Percentiles rank a stretch among this genome's conserved stretches.
Evolutionary conservation across 1,284 basidiomycete genomes (phyloP).

Genomic region (Cutaneotrichosporon sp.): DNA sequence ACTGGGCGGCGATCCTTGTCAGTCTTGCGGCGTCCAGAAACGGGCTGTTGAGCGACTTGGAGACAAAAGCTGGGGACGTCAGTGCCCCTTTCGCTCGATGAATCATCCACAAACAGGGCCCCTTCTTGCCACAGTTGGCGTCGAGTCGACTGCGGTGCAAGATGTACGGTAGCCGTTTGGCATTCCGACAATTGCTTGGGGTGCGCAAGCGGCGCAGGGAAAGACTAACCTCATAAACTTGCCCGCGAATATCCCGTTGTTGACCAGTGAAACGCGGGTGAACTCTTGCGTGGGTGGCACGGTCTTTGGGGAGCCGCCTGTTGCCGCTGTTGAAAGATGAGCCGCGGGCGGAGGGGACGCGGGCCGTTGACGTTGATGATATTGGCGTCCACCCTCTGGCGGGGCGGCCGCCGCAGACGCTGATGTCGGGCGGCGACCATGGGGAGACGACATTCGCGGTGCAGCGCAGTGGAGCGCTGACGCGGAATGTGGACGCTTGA

Average conservation of each 20-base stretch:
- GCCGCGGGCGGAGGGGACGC: not conserved
- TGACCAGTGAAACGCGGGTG: not conserved
- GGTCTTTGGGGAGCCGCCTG: not conserved
- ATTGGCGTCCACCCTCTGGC: not conserved
- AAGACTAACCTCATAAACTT: constrained; percentile 33
- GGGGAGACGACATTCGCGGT: constrained; percentile 6
- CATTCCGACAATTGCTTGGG: not conserved
- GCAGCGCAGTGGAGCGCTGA: not conserved
- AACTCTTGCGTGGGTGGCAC: constrained; percentile 8
- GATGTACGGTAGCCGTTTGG: not conserved
- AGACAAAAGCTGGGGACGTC: constrained; percentile 29
- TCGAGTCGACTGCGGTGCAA: not conserved
- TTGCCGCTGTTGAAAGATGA: not conserved
- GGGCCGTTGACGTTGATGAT: not conserved
- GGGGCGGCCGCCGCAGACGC: not conserved
- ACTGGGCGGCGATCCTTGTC: constrained; percentile 41
- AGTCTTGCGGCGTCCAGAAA: constrained; percentile 37
- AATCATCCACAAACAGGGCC: not conserved
- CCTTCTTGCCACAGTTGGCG: not conserved
- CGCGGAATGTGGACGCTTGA: not conserved
- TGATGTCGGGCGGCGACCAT: constrained; percentile 1
- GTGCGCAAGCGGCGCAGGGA: not conserved
- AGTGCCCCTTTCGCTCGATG: not conserved
- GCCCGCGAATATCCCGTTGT: constrained; percentile 32
- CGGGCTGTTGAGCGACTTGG: constrained; percentile 35